Percentiles rank a stretch among this genome's conserved stretches.
phyloP scores from a whole-genome alignment of 1,139 yeast genomes.

The Pichiaceae sp. region DNA sequence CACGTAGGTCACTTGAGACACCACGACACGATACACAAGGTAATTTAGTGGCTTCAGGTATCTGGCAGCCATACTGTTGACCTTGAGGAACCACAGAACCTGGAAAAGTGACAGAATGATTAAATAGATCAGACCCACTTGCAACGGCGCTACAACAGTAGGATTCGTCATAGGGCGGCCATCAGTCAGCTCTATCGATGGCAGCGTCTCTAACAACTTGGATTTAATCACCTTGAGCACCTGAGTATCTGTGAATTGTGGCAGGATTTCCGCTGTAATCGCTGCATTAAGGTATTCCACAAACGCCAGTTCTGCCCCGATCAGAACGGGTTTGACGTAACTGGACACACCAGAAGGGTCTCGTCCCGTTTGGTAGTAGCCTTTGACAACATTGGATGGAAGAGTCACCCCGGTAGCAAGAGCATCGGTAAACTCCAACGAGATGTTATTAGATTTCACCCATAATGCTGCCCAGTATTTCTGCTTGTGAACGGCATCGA shows the following conservation, averaged over 20 bases:
- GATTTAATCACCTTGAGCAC: conserved; percentile 14
- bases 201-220: conserved; percentile 25
- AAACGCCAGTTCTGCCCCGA: conserved; percentile 26
- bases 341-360: conserved; percentile 38
- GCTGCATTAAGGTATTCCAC: conserved; percentile 14
- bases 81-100: conserved; percentile 38
- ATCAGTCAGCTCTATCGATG: conserved; percentile 35
- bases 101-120: conserved; percentile 55
- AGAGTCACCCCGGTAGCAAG: conserved; percentile 23
- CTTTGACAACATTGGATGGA: conserved; percentile 25
- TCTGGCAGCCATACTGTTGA: conserved; percentile 35
- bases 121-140: conserved; percentile 69
- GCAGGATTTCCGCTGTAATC: conserved; percentile 24
- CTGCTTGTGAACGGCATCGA: conserved; percentile 35
- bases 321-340: conserved; percentile 33
- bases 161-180: conserved; percentile 41
- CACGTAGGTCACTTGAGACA: conserved; percentile 36
- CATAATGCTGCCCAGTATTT: conserved; percentile 48
- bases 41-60: conserved; percentile 30
- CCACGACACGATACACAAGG: conserved; percentile 31
- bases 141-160: conserved; percentile 54
- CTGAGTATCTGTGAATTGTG: conserved; percentile 19
- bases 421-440: conserved; percentile 28
- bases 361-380: conserved; percentile 44
- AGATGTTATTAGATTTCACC: conserved; percentile 24